Percentiles rank a stretch among this genome's conserved stretches.
These are phyloP conservation scores for Penicillium olsonii DNA, from an alignment of 2,329 filamentous ascomycete genomes.

Conservation along the genomic window DNA sequence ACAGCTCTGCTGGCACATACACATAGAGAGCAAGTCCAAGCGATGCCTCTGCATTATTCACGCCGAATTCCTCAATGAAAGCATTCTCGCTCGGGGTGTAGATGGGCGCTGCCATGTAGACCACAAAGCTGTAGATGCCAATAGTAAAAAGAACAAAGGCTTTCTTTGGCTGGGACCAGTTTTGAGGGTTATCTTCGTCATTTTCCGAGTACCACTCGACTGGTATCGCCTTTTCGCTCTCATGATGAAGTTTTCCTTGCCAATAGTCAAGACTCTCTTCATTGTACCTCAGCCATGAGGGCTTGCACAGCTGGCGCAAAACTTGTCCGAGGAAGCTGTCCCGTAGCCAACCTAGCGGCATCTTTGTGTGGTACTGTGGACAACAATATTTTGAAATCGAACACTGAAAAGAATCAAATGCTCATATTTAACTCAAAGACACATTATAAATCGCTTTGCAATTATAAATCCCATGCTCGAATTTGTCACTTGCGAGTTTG, in stretches of 20 bases:
- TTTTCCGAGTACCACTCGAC: constrained; percentile 8
- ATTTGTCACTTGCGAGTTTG: neutral
- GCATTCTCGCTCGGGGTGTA: constrained; percentile 25
- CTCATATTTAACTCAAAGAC: too few relatives aligned
- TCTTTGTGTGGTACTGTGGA: neutral
- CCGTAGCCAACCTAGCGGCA: neutral
- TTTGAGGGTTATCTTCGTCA: constrained; percentile 24
- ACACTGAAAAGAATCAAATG: too few relatives aligned
- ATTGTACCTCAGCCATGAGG: neutral
- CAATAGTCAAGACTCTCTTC: neutral
- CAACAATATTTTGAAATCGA: too few relatives aligned
- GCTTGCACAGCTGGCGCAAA: neutral
- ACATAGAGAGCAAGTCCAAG: constrained; percentile 36
- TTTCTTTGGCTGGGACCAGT: constrained; percentile 30
- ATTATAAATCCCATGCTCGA: neutral
- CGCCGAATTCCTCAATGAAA: constrained; percentile 23
- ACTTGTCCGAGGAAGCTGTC: neutral
- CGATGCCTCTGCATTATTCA: constrained; percentile 28
- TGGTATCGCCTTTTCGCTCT: neutral
- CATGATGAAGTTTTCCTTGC: neutral
- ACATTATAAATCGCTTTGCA: too few relatives aligned
- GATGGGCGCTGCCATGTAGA: constrained; percentile 33
- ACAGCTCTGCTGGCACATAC: neutral
- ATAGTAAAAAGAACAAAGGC: constrained; percentile 22
- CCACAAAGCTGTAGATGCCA: constrained; percentile 33